These are phyloP conservation scores for Ceratobasidium papillatum DNA, from an alignment of 1,284 basidiomycete genomes.

Conservation along the genomic window DNA sequence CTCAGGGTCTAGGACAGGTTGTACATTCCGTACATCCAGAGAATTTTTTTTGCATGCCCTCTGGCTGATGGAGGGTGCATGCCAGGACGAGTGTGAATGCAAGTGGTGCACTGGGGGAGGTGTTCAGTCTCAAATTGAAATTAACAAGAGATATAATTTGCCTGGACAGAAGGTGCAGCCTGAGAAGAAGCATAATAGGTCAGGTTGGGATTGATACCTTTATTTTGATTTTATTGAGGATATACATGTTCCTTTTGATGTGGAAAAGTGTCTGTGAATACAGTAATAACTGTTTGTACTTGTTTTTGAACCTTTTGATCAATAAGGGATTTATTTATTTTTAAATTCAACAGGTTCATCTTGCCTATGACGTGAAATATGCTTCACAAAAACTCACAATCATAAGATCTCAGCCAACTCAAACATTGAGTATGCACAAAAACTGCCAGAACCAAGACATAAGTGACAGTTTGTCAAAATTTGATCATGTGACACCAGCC, in stretches of 20 bases:
- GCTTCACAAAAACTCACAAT: too few species aligned
- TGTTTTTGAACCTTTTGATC: too few species aligned
- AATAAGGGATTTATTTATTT: too few species aligned
- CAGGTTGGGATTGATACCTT: too few species aligned
- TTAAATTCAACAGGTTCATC: too few species aligned
- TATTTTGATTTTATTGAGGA: background rate
- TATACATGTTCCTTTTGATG: background rate
- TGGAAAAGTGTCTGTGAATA: background rate
- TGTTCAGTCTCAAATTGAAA: conserved; percentile 11
- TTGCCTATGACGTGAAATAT: too few species aligned
- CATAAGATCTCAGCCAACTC: too few species aligned
- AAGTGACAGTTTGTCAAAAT: too few species aligned
- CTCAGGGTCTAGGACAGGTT: background rate
- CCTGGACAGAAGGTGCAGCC: background rate
- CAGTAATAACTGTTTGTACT: background rate
- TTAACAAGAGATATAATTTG: background rate
- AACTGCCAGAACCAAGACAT: too few species aligned
- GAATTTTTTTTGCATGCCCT: conserved; percentile 19
- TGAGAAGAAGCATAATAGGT: background rate
- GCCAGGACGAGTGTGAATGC: background rate
- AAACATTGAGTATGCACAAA: too few species aligned
- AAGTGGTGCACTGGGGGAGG: background rate
- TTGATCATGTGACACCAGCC: too few species aligned
- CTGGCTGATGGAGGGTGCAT: conserved; percentile 13
- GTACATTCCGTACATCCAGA: conserved; percentile 2